Percentiles rank a stretch among this genome's conserved stretches.
These are phyloP conservation scores for Draba incana DNA, from an alignment of 345 rosid species.

Conservation along the genomic window DNA sequence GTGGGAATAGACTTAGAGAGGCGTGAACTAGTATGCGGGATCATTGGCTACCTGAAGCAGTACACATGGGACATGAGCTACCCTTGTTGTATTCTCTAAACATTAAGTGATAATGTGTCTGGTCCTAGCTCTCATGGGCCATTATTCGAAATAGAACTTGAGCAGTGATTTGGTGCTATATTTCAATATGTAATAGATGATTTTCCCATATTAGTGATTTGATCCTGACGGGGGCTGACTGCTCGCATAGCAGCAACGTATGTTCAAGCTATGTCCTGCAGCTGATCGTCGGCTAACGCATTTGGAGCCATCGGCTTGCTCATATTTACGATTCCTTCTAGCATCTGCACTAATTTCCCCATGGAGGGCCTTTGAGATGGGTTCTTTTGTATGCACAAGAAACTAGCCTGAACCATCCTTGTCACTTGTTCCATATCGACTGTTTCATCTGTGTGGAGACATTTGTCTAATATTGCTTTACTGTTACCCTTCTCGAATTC, in stretches of 20 bases:
- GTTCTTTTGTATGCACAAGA: conserved; percentile 64
- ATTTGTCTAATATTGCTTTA: conserved; percentile 44
- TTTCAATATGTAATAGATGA: no score
- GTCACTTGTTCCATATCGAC: conserved; percentile 51
- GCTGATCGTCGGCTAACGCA: conserved; percentile 36
- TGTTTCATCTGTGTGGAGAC: conserved; percentile 42
- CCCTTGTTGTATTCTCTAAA: background rate
- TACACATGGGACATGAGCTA: conserved; percentile 71
- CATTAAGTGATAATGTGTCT: background rate
- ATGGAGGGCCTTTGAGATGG: conserved; percentile 63
- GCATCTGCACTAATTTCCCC: conserved; percentile 64
- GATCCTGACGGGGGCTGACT: background rate
- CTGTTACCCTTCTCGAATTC: conserved; percentile 55
- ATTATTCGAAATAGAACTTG: no score
- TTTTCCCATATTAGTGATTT: no score
- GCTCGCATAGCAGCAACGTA: background rate
- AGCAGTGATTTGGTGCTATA: no score
- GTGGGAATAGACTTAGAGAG: conserved; percentile 65
- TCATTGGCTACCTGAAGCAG: conserved; percentile 80
- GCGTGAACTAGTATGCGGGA: conserved; percentile 75
- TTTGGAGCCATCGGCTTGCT: conserved; percentile 57
- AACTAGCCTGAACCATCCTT: conserved; percentile 50
- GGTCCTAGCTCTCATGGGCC: background rate
- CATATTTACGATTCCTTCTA: conserved; percentile 57
- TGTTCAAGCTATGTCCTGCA: background rate